Base-by-base conservation (phyloP, 2,329 filamentous ascomycete genomes). In the Diplodia corticola region DNA sequence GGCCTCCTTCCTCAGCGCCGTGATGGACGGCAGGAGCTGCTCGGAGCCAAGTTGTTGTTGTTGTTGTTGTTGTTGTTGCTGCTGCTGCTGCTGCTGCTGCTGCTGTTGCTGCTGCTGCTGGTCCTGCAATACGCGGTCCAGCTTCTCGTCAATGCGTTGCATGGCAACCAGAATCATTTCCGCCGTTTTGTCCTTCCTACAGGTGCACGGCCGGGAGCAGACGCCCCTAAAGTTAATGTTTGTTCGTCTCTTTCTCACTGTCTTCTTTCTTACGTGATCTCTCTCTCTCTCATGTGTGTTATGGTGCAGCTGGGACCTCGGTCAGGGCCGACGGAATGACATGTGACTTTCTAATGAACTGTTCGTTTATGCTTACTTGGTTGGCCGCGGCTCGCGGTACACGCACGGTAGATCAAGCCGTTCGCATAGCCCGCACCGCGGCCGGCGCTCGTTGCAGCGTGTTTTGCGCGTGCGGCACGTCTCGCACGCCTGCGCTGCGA, bases 361-460 rank as follows among this genome's bases (percentile, higher is more conserved):
- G n/a, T 3, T 33, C 37, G 17, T 5, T 2, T 17, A 13, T 10
- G 15, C 84, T 78, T 81, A 88, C 86, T 88, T 89, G 63, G 86
- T 89, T 40, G 86, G 85, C 70, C 84, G 82, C 28, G 85, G 84
- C 69, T 87, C 85, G 70, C 85, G 80, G 73, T 89, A 89, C 68
- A 81, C 80, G 73, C 87, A 89, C 46, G 85, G 83, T 68, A 86
- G 80, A 71, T 84, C 82, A 71, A 87, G 82, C 68, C 83, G 82
- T 67, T 82, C 78, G 74, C 87, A 89, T 17, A 85, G 83, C 65
- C 84, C 80, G 73, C 87, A 89, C 74, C 85, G 86, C 20, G 87
- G 87, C 65, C 86, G 80, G 71, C 82, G 79, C 73, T 89, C 87
- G 73, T 88, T 86, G 75, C 87, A 89, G 78, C 84, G 86, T 70